Evolutionary conservation across 139 green algal genomes (phyloP), one percentile per base, ranked within the genome.

Genomic region (Trebouxia sp.): DNA sequence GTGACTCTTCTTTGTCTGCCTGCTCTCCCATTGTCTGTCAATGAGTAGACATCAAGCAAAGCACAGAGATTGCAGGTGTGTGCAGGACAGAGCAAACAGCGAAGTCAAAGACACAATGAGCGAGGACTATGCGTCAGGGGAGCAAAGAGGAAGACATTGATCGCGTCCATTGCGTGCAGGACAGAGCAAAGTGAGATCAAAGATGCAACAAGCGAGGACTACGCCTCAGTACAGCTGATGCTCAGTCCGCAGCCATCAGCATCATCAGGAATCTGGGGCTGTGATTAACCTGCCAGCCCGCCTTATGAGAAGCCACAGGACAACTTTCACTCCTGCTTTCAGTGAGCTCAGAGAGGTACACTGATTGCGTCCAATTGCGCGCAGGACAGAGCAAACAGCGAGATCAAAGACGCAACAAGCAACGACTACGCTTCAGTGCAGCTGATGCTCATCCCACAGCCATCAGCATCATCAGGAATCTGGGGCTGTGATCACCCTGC

Each of bases 181-280:
- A 81, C 38, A 81, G 65, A 65, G 53, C 47, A 26, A 56, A 66
- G 51, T 24, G 35, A 81, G 38, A 41, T 38, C 48, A 65, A 66
- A 9, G 51, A 65, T 7, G 76, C 51, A 32, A 81, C 76, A 20
- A 65, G 53, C 24, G 76, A 81, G 17, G 76, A 81, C 76, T 81
- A 74, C 37, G 32, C 53, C 0, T 53, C 51, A 20, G 24, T 81
- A 28, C 37, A 65, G 20, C n/a, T 51, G 53, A 81, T 53, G 9
- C 55, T 81, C 53, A 37, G n/a, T 1, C 76, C 76, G 7, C 51
- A 65, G 22, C 15, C 53, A 26, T 9, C 37, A 24, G 28, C 76
- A 45, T 39, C 43, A 11, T 81, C 48, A 38, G 76, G 75, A 5
- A 14, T 65, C 26, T 67, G 53, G 32, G 76, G 53, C 2, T 0